These are phyloP conservation scores for Aspergillus chevalieri DNA, from an alignment of 2,329 filamentous ascomycete genomes.

Conservation along the genomic window DNA sequence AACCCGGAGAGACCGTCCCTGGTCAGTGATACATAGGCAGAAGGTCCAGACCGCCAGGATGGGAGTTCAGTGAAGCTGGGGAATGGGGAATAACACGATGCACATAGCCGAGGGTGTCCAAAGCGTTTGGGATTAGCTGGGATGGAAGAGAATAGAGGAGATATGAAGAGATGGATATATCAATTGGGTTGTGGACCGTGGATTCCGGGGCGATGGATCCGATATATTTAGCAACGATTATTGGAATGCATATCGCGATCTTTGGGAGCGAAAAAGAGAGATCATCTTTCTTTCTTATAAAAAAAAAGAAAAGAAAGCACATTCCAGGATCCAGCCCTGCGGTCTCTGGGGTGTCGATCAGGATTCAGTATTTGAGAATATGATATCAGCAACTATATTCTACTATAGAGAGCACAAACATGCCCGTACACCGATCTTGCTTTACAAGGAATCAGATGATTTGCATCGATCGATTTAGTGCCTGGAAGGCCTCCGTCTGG, in stretches of 20 bases:
- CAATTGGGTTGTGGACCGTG: background rate
- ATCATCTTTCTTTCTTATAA: too few relatives aligned
- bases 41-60: background rate
- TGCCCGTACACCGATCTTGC: too few relatives aligned
- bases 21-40: background rate
- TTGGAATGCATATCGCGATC: background rate
- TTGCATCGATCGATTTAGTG: too few relatives aligned
- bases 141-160: slow-evolving; percentile 1
- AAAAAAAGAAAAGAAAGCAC: too few relatives aligned
- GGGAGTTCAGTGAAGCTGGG: background rate
- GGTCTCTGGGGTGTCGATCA: too few relatives aligned
- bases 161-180: slow-evolving; percentile 1
- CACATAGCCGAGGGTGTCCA: slow-evolving; percentile 1
- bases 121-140: background rate
- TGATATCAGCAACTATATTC: too few relatives aligned
- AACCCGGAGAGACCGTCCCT: background rate
- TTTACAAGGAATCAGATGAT: too few relatives aligned
- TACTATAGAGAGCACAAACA: too few relatives aligned
- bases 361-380: too few relatives aligned
- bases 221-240: background rate
- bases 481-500: too few relatives aligned
- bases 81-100: background rate
- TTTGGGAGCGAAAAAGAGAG: too few relatives aligned
- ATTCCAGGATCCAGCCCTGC: too few relatives aligned
- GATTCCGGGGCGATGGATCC: background rate